Percentiles rank a stretch among this genome's conserved stretches.
These are phyloP conservation scores for Leccinum insolens DNA, from an alignment of 1,284 basidiomycete genomes.

Conservation along the genomic window DNA sequence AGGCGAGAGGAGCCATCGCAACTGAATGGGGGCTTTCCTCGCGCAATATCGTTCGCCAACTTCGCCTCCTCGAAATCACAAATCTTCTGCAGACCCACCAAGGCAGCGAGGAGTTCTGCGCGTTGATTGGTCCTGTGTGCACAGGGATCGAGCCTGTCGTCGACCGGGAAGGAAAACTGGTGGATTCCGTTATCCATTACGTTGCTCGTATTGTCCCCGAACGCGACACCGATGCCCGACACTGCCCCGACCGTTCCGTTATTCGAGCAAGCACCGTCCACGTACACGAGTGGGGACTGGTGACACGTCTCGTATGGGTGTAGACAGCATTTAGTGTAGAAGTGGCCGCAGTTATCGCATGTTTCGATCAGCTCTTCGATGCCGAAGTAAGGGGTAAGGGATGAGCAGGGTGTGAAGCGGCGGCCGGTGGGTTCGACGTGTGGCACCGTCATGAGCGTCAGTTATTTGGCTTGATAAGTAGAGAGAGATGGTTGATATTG, in stretches of 20 bases:
- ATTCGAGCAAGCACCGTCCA: constrained; percentile 15
- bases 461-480: too few species aligned
- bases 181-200: neutral
- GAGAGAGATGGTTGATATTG: neutral
- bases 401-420: neutral
- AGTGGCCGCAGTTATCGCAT: constrained; percentile 11
- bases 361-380: constrained; percentile 2
- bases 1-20: too few species aligned
- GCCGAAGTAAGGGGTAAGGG: neutral
- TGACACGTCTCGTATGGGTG: constrained; percentile 9
- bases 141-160: constrained; percentile 27
- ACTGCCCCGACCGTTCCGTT: constrained; percentile 7
- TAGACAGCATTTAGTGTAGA: constrained; percentile 7
- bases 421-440: neutral
- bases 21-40: too few species aligned
- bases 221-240: constrained; percentile 18
- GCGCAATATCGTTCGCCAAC: too few species aligned
- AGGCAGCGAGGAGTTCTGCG: constrained; percentile 39
- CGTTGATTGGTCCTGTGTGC: constrained; percentile 36
- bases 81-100: constrained; percentile 16
- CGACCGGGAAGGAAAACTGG: constrained; percentile 27
- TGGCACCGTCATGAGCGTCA: neutral
- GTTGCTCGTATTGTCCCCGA: neutral
- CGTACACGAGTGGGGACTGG: constrained; percentile 12
- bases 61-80: neutral